Evolutionary conservation across 441 rosid species (phyloP), one percentile per base, ranked within the genome.

Genomic region (Theobroma grandiflorum): DNA sequence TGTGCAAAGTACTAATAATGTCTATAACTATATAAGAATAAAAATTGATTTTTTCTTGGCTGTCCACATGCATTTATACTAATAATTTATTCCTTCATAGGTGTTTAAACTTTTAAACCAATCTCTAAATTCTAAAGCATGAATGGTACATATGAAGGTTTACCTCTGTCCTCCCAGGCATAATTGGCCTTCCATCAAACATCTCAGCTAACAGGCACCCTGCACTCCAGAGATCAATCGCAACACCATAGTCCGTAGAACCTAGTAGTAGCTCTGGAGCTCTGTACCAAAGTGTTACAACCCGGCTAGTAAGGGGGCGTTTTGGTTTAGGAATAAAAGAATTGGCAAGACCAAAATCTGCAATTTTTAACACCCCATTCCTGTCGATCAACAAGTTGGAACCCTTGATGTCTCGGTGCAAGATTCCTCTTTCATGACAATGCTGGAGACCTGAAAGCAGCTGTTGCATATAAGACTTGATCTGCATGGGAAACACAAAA

Each of bases 151-250:
- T 50, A 75, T 57, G n/a, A 68, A 20, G 67, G 61, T 31, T 82
- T 89, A 94, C 96, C 90, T 95, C 96, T 12, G 97, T 94, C 63
- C 97, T 95, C n/a, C 99, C 99, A 1, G 96, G 96, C 97, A 94
- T 88, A 31, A 95, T 84, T 33, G 99, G 96, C 81, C 93, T 89
- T 76, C 97, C 94, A 6, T 87, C 65, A 68, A 94, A 90, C 90
- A 94, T 95, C 83, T 95, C 99, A 45, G 92, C 94, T 61, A 94
- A 85, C 8, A 95, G 79, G 80, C 99, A 95, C 8, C 99, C 99
- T 0, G 93, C 97, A 61, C 97, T 95, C 98, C 96, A 95, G 3
- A 95, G 86, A 85, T 95, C 99, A 42, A 95, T 86, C 4, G 95
- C 95, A 31, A 87, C 92, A 76, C 98, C 99, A 81, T 95, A 94